phyloP scores from a whole-genome alignment of 306 rosid genomes.

The Psophocarpus tetragonolobus region DNA sequence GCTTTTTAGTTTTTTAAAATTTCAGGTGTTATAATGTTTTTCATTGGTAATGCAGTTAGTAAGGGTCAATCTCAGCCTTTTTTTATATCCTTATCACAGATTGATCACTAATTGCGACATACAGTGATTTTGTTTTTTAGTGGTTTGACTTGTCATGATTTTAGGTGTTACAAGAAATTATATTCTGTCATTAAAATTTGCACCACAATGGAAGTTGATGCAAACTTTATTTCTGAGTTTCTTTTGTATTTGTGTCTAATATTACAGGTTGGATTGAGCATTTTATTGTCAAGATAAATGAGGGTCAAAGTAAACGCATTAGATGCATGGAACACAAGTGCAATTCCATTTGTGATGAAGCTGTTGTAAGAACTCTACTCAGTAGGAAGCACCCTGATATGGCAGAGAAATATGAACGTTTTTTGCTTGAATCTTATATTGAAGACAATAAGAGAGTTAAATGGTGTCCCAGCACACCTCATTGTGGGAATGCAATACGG shows the following conservation, averaged over 20 bases:
- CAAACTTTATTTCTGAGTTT: neutral
- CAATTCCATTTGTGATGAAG: slow-evolving; percentile 87
- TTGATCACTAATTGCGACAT: neutral
- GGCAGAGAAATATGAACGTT: slow-evolving; percentile 90
- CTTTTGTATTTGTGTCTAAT: neutral
- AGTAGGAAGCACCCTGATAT: slow-evolving; percentile 60
- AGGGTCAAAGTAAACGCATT: slow-evolving; percentile 94
- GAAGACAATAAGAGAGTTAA: slow-evolving; percentile 92
- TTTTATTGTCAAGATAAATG: slow-evolving; percentile 86
- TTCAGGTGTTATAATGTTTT: neutral
- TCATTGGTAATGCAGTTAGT: neutral
- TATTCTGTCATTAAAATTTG: neutral
- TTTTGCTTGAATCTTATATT: slow-evolving; percentile 92
- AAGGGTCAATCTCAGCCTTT: slow-evolving; percentile 15
- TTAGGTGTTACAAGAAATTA: neutral
- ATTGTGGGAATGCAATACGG: slow-evolving; percentile 94
- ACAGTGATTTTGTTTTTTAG: neutral
- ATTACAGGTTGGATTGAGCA: slow-evolving; percentile 85
- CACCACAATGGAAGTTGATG: slow-evolving; percentile 1
- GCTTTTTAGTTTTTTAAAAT: slow-evolving; percentile 1
- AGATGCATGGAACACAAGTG: slow-evolving; percentile 92
- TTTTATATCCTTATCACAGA: neutral
- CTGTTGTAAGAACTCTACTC: slow-evolving; percentile 67
- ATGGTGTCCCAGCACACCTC: slow-evolving; percentile 98
- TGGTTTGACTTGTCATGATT: neutral